phyloP scores from a whole-genome alignment of 495 filamentous ascomycete genomes.

The Apodospora peruviana region DNA sequence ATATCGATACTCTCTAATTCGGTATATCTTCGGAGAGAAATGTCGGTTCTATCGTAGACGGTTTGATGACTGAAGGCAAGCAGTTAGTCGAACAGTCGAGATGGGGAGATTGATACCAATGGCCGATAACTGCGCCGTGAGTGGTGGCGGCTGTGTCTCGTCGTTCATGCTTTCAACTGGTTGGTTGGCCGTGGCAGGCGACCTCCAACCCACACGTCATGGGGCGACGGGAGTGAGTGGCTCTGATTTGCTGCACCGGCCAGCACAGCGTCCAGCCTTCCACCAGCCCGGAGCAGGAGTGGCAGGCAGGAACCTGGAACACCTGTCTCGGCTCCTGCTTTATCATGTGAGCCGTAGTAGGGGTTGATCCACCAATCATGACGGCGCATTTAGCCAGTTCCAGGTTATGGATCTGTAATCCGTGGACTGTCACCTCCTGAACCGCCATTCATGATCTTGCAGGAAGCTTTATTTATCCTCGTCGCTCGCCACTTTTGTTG shows the following conservation, averaged over 20 bases:
- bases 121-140: neutral
- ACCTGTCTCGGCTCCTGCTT: conserved; percentile 10
- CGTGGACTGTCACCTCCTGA: no score
- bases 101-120: neutral
- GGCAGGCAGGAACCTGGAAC: conserved; percentile 2
- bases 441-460: no score
- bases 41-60: no score
- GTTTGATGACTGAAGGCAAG: no score
- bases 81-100: neutral
- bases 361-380: no score
- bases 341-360: conserved; percentile 15
- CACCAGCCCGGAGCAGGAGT: neutral
- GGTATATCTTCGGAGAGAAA: neutral
- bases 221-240: neutral
- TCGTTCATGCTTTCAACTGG: neutral
- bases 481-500: no score
- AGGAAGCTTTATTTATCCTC: no score
- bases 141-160: neutral
- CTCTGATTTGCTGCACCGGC: neutral
- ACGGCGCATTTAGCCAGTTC: no score
- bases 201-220: conserved; percentile 8
- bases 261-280: neutral
- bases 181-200: neutral
- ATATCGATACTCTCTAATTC: no score
- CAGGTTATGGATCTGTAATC: no score